Base-by-base conservation (phyloP, 2,329 filamentous ascomycete species). In the Cryphonectria naterciae region DNA sequence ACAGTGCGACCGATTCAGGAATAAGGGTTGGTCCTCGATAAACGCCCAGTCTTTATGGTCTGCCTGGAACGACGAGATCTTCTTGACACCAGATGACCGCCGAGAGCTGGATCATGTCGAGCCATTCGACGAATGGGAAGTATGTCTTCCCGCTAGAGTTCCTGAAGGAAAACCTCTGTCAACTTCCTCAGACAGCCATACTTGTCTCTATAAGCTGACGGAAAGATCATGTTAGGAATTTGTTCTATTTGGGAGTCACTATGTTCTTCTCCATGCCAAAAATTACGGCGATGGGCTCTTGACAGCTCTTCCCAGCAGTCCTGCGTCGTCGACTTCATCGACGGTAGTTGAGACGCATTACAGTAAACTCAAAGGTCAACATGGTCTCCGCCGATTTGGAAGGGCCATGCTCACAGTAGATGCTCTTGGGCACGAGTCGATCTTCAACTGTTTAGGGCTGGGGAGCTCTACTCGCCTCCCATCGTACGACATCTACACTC, bases 111-210 rank as follows among this genome's bases (percentile, higher is more conserved):
- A 97, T 75, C 77, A 82, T 0, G 80, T 94, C 22, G 95, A 98
- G 77, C 89, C 92, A 0, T 98, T 98, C 77, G 95, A 98, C 79
- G 95, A 98, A 80, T 97, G 94, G 94, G 95, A 65, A 15, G 63
- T 65, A 52, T 43, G 63, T 65, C 11, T 17, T 10, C 17, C 28
- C n/a, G 6, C 25, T n/a, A 11, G 8, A 15, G 17, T 28, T 63
- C 11, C 11, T 13, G 25, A 4, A 17, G 52, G 11, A 19, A 15
- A 13, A 15, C 19, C 52, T 19, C 25, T 19, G 28, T 35, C 54
- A 32, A 58, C 54, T 10, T 52, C 46, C 54, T 58, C 15, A 32
- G 13, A 32, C 28, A 32, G 8, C 13, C 28, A 58, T 11, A 28
- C 17, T 32, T 17, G 35, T 19, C 11, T 60, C 2, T 61, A 61